Percentiles rank a stretch among this genome's conserved stretches.
phyloP scores from a whole-genome alignment of 352 stramenopile species.

The Phytophthora multivora region DNA sequence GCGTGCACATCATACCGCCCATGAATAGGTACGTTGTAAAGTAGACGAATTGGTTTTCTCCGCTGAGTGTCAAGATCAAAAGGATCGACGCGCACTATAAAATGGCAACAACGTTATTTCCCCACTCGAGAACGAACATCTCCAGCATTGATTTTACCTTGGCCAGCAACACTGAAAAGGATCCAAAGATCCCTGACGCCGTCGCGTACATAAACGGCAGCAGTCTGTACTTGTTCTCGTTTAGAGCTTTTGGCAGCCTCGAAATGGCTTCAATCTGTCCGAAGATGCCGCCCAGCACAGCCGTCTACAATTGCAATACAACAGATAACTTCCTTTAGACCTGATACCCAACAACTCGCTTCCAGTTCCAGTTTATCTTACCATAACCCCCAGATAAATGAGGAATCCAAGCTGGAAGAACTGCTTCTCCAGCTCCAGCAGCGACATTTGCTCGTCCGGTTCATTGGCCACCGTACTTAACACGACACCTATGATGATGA shows the following conservation, averaged over 20 bases:
- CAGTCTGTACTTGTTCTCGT: conserved; percentile 69
- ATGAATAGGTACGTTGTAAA: conserved; percentile 87
- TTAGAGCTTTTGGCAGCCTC: conserved; percentile 46
- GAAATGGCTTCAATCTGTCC: conserved; percentile 72
- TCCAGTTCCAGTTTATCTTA: conserved; percentile 16
- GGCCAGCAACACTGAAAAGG: conserved; percentile 80
- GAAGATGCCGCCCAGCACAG: conserved; percentile 71
- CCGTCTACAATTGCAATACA: conserved; percentile 38
- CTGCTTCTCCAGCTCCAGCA: conserved; percentile 78
- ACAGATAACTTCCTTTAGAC: conserved; percentile 6
- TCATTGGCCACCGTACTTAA: conserved; percentile 83
- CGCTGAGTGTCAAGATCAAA: conserved; percentile 75
- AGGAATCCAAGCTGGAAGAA: conserved; percentile 82
- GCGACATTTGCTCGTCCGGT: conserved; percentile 78
- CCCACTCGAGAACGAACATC: not conserved
- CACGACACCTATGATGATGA: conserved; percentile 86
- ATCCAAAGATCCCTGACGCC: conserved; percentile 82
- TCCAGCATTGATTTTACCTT: conserved; percentile 49
- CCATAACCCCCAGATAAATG: conserved; percentile 80
- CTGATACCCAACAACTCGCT: conserved; percentile 1
- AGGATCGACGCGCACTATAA: conserved; percentile 76
- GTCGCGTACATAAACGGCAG: conserved; percentile 85
- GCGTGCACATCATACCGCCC: conserved; percentile 78
- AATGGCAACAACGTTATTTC: conserved; percentile 16
- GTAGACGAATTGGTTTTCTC: conserved; percentile 87